Conservation (phyloP, 768 basidiomycete genomes). For the Psilocybe sp. region DNA sequence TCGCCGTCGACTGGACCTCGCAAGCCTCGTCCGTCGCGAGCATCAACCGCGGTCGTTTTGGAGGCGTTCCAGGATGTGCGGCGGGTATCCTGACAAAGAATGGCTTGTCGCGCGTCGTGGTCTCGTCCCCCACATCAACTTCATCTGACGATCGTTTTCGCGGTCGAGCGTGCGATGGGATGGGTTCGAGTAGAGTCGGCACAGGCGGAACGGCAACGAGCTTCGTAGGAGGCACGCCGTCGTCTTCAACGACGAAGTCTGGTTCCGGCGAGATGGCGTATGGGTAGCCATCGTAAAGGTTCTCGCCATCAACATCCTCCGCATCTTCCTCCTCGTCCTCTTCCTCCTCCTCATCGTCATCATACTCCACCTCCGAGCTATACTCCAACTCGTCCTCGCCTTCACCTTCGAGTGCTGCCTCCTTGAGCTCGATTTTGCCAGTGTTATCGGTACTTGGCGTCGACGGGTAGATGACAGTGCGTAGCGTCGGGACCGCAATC, state of each 20-base stretch:
- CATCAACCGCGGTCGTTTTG: conserved; percentile 22
- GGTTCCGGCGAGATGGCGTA: conserved; percentile 13
- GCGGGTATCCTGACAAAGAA: conserved; percentile 11
- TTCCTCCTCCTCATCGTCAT: conserved; percentile 17
- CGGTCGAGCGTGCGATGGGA: conserved; percentile 1
- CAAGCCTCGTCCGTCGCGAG: neutral
- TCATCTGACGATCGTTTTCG: conserved; percentile 25
- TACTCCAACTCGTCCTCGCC: conserved; percentile 22
- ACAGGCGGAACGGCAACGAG: too few species aligned
- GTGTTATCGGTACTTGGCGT: conserved; percentile 1
- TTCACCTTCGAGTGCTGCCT: conserved; percentile 19
- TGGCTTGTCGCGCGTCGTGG: conserved; percentile 9
- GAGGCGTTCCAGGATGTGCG: conserved; percentile 25
- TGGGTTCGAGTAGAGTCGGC: neutral
- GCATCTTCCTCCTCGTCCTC: conserved; percentile 15
- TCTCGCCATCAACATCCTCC: neutral
- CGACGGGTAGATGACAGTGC: conserved; percentile 5
- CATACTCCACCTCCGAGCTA: conserved; percentile 18
- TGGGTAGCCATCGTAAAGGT: conserved; percentile 1
- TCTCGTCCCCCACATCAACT: conserved; percentile 12
- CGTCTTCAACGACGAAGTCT: neutral
- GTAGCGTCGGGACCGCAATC: conserved; percentile 1
- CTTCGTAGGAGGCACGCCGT: too few species aligned
- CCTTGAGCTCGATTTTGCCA: conserved; percentile 20
- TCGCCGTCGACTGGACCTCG: conserved; percentile 1